Evolutionary conservation across 2,329 filamentous ascomycete genomes (phyloP).

Genomic region (Fusarium cicatricum): DNA sequence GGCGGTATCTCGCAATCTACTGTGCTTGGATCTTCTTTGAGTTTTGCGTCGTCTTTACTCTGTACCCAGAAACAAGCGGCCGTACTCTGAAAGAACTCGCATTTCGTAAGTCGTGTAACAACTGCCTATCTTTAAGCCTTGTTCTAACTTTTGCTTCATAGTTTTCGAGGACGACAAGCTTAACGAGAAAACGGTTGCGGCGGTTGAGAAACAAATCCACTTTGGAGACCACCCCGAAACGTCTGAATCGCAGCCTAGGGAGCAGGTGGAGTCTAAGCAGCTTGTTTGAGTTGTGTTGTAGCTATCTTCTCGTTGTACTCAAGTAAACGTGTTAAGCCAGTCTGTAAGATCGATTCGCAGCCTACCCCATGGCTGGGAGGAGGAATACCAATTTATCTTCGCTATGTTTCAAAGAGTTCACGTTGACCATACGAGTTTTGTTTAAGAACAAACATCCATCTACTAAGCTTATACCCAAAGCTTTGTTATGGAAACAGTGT

Average conservation of each 20-base stretch:
- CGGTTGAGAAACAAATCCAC: constrained; percentile 51
- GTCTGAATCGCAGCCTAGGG: constrained; percentile 3
- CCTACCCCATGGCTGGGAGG: too few species aligned
- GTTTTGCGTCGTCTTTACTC: constrained; percentile 71
- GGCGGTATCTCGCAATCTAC: constrained; percentile 55
- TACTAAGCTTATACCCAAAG: too few species aligned
- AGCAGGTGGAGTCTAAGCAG: constrained; percentile 18
- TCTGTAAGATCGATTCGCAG: too few species aligned
- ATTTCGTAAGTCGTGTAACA: constrained; percentile 47
- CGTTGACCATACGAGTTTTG: too few species aligned
- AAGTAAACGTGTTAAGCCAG: too few species aligned
- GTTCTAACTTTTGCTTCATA: constrained; percentile 31
- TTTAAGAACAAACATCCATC: too few species aligned
- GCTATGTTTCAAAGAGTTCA: too few species aligned
- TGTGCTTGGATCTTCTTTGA: constrained; percentile 54
- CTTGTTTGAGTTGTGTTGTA: constrained; percentile 8
- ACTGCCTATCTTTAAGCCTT: fast-evolving
- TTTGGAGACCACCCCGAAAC: constrained; percentile 29
- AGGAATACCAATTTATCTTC: too few species aligned
- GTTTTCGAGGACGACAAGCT: constrained; percentile 52
- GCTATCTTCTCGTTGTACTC: neutral
- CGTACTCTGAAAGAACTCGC: constrained; percentile 74
- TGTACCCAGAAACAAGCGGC: constrained; percentile 84
- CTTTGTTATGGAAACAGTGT: too few species aligned
- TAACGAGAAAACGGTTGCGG: constrained; percentile 50